Conservation (phyloP, 257 asterid species). For the Solanum paucissectum region DNA sequence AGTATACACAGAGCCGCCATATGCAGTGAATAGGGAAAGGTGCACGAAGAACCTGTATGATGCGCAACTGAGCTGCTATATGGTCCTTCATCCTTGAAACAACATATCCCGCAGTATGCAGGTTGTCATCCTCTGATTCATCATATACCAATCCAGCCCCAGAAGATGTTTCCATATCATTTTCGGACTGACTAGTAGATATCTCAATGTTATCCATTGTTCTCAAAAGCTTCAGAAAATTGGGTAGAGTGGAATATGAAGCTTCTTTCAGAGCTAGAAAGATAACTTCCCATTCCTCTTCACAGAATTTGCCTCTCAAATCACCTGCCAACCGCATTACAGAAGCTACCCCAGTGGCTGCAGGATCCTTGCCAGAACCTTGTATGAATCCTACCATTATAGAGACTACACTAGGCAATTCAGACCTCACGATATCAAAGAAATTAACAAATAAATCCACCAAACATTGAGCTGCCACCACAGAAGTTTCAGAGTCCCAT, state of each 20-base stretch:
- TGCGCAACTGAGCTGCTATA: constrained; percentile 58
- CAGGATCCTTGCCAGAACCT: constrained; percentile 73
- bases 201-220: constrained; percentile 54
- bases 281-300: constrained; percentile 65
- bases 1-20: not conserved
- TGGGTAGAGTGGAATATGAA: constrained; percentile 50
- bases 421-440: constrained; percentile 55
- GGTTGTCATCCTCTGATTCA: constrained; percentile 50
- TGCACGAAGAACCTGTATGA: constrained; percentile 46
- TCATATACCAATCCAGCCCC: constrained; percentile 26
- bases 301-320: constrained; percentile 41
- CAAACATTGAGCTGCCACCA: constrained; percentile 64
- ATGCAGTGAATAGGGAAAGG: not conserved
- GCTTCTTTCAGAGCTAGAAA: constrained; percentile 58
- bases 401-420: constrained; percentile 56
- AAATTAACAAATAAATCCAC: constrained; percentile 58
- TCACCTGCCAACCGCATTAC: constrained; percentile 65
- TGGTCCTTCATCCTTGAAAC: constrained; percentile 77
- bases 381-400: constrained; percentile 47
- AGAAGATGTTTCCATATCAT: constrained; percentile 38
- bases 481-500: constrained; percentile 80
- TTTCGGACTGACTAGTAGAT: constrained; percentile 34
- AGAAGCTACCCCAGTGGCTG: constrained; percentile 71
- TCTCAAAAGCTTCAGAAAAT: constrained; percentile 55
- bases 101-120: constrained; percentile 58